A percentile compares a stretch with the other conserved stretches of the same genome.
Evolutionary conservation across 2,329 filamentous ascomycete species (phyloP).

Genomic region (Pseudocercospora fijiensis): DNA sequence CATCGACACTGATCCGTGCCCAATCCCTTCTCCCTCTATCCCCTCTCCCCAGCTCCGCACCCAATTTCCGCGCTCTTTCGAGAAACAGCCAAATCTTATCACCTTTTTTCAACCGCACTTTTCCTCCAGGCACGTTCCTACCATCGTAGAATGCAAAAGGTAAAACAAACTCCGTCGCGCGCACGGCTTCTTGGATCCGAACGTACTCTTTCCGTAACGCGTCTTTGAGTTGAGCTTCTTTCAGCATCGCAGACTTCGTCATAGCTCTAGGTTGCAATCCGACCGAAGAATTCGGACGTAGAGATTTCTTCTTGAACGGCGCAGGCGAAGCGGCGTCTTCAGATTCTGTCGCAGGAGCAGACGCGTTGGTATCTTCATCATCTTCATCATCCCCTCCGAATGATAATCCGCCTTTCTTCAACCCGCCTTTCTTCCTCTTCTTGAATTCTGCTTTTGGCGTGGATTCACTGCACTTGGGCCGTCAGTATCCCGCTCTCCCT

Average conservation of each 20-base stretch:
- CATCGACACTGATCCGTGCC: slow-evolving; percentile 91
- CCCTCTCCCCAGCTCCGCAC: slow-evolving; percentile 72
- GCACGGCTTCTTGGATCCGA: slow-evolving; percentile 78
- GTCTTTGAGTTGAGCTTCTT: slow-evolving; percentile 76
- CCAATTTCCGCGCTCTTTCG: slow-evolving; percentile 86
- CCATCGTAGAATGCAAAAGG: slow-evolving; percentile 98
- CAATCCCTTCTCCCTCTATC: slow-evolving; percentile 72
- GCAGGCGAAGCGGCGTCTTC: slow-evolving; percentile 15
- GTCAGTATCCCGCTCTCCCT: slow-evolving; percentile 49
- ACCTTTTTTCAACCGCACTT: slow-evolving; percentile 85
- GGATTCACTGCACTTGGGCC: slow-evolving; percentile 56
- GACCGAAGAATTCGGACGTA: slow-evolving; percentile 63
- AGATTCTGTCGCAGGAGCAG: slow-evolving; percentile 22
- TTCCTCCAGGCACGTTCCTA: slow-evolving; percentile 80
- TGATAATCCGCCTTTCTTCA: slow-evolving; percentile 62
- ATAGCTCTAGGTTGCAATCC: slow-evolving; percentile 68
- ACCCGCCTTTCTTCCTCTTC: slow-evolving; percentile 54
- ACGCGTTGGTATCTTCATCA: slow-evolving; percentile 51
- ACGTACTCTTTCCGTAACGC: slow-evolving; percentile 76
- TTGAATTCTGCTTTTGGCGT: slow-evolving; percentile 52
- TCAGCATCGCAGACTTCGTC: slow-evolving; percentile 73
- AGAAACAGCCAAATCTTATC: slow-evolving; percentile 91
- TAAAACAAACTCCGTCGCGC: slow-evolving; percentile 82
- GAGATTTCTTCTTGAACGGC: slow-evolving; percentile 41
- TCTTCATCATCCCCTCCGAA: slow-evolving; percentile 71